Conservation (phyloP, 2,329 filamentous ascomycete species). For the Ascochyta rabiei region DNA sequence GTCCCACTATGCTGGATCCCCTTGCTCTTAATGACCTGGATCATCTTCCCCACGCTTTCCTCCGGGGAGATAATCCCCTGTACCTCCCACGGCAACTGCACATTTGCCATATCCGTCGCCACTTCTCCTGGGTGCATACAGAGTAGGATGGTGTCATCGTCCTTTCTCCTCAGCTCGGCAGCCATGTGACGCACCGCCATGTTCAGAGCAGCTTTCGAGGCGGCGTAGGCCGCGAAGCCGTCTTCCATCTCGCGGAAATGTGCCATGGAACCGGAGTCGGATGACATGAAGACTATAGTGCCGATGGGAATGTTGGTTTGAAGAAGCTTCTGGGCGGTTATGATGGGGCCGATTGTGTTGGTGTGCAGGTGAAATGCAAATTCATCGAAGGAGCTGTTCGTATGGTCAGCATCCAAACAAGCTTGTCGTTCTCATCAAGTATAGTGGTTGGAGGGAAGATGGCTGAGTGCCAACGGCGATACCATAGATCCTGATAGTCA, state of each 20-base stretch:
- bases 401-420: constrained; percentile 6
- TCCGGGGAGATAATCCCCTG: constrained; percentile 58
- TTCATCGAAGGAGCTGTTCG: constrained; percentile 56
- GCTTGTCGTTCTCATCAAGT: not conserved
- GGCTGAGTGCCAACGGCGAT: not conserved
- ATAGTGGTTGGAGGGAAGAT: not conserved
- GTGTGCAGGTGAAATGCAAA: constrained; percentile 63
- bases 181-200: constrained; percentile 63
- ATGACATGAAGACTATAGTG: constrained; percentile 63
- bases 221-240: constrained; percentile 63
- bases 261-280: constrained; percentile 60
- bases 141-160: constrained; percentile 57
- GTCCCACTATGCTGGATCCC: constrained; percentile 57
- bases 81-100: constrained; percentile 59
- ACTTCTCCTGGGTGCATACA: constrained; percentile 66
- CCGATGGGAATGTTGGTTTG: constrained; percentile 54
- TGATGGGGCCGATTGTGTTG: constrained; percentile 65
- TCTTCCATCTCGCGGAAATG: constrained; percentile 62
- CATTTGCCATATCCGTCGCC: constrained; percentile 61
- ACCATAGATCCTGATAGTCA: not conserved
- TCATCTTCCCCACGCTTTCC: constrained; percentile 58
- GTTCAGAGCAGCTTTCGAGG: constrained; percentile 64
- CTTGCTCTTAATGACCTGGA: constrained; percentile 59
- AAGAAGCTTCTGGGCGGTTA: constrained; percentile 60
- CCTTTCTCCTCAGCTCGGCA: constrained; percentile 59